Conservation (phyloP, 805 yeast species). For the Candida chilensis region DNA sequence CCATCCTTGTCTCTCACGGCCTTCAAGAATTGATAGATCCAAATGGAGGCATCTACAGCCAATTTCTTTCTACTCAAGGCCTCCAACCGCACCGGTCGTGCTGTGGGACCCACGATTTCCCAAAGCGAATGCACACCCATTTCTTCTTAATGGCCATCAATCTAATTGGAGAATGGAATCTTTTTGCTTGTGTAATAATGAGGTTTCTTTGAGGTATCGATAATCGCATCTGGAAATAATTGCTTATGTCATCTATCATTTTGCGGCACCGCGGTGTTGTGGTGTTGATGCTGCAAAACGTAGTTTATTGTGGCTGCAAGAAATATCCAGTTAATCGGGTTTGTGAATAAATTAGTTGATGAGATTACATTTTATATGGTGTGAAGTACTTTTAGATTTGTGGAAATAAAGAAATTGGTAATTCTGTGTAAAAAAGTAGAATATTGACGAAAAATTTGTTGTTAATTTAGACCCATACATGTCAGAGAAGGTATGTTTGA, state of each 20-base stretch:
- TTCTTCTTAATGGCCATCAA: neutral
- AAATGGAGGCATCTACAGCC: conserved; percentile 97
- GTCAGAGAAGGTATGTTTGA: too few species aligned
- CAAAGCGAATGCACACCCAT: conserved; percentile 98
- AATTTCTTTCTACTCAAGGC: conserved; percentile 67
- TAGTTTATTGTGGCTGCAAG: neutral
- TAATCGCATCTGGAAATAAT: too few species aligned
- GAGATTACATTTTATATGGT: too few species aligned
- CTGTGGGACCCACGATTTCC: conserved; percentile 85
- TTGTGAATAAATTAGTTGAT: too few species aligned
- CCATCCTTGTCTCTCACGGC: conserved; percentile 90
- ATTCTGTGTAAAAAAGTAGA: too few species aligned
- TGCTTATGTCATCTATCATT: neutral
- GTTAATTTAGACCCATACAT: too few species aligned
- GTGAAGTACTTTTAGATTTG: too few species aligned
- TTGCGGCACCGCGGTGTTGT: neutral
- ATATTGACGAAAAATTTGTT: too few species aligned
- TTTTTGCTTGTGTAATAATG: neutral
- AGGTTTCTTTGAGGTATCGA: neutral
- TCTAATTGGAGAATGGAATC: neutral
- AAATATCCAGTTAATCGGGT: neutral
- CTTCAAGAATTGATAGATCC: conserved; percentile 95
- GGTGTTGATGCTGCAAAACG: neutral
- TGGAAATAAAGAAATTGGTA: too few species aligned
- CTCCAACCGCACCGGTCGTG: conserved; percentile 85